phyloP scores from a whole-genome alignment of 2,329 filamentous ascomycete genomes.

The Ophiosphaerella herpotricha region DNA sequence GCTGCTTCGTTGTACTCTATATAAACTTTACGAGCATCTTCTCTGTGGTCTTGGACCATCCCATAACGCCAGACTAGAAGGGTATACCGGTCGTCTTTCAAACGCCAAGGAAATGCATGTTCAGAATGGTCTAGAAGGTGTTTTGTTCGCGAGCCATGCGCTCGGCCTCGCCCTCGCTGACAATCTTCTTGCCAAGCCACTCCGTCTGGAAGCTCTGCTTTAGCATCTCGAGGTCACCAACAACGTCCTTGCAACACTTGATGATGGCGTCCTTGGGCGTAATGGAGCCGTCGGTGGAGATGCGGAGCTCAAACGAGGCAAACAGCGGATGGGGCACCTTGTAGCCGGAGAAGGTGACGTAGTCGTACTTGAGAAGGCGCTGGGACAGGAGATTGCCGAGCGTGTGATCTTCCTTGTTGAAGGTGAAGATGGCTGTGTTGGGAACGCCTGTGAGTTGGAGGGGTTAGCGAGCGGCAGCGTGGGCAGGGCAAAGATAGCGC shows the following conservation, averaged over 20 bases:
- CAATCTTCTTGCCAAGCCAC: constrained; percentile 46
- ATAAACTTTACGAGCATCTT: no score
- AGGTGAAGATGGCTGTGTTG: constrained; percentile 91
- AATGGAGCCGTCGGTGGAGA: constrained; percentile 88
- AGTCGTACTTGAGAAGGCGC: constrained; percentile 80
- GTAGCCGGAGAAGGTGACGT: constrained; percentile 91
- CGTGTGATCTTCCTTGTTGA: constrained; percentile 97
- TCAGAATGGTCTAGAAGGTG: constrained; percentile 22
- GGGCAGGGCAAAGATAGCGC: neutral
- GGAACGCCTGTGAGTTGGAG: constrained; percentile 69
- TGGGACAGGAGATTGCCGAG: constrained; percentile 87
- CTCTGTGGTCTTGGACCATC: neutral
- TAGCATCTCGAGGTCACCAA: constrained; percentile 78
- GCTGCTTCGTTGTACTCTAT: neutral
- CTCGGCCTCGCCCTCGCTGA: constrained; percentile 42
- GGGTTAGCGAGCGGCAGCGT: neutral
- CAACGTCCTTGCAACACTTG: constrained; percentile 78
- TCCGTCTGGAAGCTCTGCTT: constrained; percentile 91
- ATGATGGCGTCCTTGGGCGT: constrained; percentile 89
- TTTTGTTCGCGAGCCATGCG: constrained; percentile 36
- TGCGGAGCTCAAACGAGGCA: constrained; percentile 68
- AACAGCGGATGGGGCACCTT: constrained; percentile 62
- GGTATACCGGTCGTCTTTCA: neutral
- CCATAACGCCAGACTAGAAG: neutral
- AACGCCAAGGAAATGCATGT: constrained; percentile 4